A percentile compares a stretch with the other conserved stretches of the same genome.
phyloP scores from a whole-genome alignment of 371 early-diverging fungal species.

The Mortierella sp. region DNA sequence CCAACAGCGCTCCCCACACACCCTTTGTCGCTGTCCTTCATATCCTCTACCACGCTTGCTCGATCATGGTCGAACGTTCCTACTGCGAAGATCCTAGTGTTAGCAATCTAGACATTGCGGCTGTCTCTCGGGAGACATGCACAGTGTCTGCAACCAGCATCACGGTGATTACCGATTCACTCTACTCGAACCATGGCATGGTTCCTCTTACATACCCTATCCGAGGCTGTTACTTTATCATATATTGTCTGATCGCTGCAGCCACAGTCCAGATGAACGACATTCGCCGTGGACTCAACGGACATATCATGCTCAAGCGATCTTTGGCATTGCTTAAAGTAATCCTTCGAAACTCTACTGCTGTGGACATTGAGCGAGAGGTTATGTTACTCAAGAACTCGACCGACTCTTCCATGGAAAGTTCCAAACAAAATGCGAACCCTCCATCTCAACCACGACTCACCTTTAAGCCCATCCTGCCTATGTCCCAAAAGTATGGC shows the following conservation, averaged over 20 bases:
- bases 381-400: conserved; percentile 44
- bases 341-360: conserved; percentile 39
- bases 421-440: not conserved
- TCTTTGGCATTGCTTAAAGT: conserved; percentile 34
- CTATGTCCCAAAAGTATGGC: conserved; percentile 45
- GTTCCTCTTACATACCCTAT: conserved; percentile 52
- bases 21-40: conserved; percentile 59
- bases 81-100: conserved; percentile 54
- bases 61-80: conserved; percentile 66
- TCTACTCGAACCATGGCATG: conserved; percentile 53
- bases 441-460: conserved; percentile 29
- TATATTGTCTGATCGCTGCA: conserved; percentile 54
- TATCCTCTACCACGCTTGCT: conserved; percentile 63
- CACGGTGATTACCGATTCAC: conserved; percentile 59
- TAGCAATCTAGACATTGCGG: conserved; percentile 46
- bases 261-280: conserved; percentile 50
- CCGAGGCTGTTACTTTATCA: conserved; percentile 55
- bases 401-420: conserved; percentile 20
- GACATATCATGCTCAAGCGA: conserved; percentile 46
- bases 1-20: conserved; percentile 44
- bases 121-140: conserved; percentile 60
- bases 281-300: conserved; percentile 37
- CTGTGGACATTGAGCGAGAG: conserved; percentile 44
- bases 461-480: conserved; percentile 47
- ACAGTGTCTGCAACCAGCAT: conserved; percentile 64